Base-by-base conservation (phyloP, 2,329 filamentous ascomycete species). In the Byssochlamys sp. region DNA sequence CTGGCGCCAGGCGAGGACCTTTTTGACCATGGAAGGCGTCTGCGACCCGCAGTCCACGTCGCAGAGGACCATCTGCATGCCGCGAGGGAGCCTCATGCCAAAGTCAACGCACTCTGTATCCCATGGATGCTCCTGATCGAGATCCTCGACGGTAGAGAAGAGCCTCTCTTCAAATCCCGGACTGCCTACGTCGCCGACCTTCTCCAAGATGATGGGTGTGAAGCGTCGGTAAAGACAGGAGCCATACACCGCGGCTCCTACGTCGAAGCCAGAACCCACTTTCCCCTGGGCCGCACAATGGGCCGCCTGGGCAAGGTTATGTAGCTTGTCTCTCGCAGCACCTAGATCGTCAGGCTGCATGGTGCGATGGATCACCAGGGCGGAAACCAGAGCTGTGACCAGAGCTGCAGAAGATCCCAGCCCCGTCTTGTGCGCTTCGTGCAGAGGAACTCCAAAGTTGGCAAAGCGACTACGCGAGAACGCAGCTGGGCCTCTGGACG, bases 201-300 rank as follows among this genome's bases (percentile, higher is more conserved):
- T 74, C 55, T 81, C 78, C 1, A 99, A 80, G 11, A 96, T 79
- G 0, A 80, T 77, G 0, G 94, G 91, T 0, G 89, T 92, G 77
- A 99, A 99, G n/a, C 94, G 87, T 24, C 88, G 84, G 79, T 99
- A 99, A 10, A 88, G 79, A 71, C 90, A 96, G 14, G 89, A 91
- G 14, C 94, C 94, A 72, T 90, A 96, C 14, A 96, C 90, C 19
- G 94, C 94, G 27, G 89, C 87, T 0, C 92, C 94, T 55, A 99
- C 88, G 70, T 99, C 94, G 71, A 99, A 99, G 24, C 94, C 94
- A 0, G 89, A 94, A 54, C 94, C 94, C 19, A 99, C 86, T 74
- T 99, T 99, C 26, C 94, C 94, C 76, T 99, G 94, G 0, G 94
- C 94, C 1, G 92, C 90, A 70, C 92, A 96, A 76, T 99, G 94